A percentile compares a stretch with the other conserved stretches of the same genome.
phyloP scores from a whole-genome alignment of 352 stramenopile genomes.

The Peronospora belbahrii region DNA sequence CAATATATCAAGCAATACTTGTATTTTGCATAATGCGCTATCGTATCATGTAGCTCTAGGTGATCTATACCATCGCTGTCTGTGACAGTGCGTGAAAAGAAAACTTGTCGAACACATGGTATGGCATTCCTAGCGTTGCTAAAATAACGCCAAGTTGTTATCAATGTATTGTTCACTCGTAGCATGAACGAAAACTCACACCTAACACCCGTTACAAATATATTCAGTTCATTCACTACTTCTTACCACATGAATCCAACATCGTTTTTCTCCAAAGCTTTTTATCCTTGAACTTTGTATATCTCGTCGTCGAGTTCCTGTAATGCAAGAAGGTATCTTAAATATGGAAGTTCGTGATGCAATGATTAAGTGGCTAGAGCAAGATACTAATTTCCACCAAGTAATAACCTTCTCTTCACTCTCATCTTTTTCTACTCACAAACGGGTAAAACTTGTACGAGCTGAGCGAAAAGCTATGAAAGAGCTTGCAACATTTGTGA shows the following conservation, averaged over 20 bases:
- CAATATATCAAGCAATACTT: conserved; percentile 31
- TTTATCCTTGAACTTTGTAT: conserved; percentile 10
- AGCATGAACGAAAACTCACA: no score
- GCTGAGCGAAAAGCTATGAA: neutral
- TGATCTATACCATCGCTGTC: no score
- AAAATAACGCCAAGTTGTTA: no score
- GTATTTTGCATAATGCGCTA: conserved; percentile 20
- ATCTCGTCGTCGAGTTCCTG: no score
- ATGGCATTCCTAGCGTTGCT: no score
- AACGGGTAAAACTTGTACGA: neutral
- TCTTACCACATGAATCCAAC: no score
- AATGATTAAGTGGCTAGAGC: conserved; percentile 17
- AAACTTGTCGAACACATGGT: no score
- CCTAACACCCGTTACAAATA: no score
- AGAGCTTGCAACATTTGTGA: conserved; percentile 13
- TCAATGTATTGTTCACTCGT: no score
- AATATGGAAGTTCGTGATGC: conserved; percentile 12
- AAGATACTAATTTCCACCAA: conserved; percentile 9
- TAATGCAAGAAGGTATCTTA: neutral
- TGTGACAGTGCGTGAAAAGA: no score
- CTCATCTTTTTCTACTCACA: neutral
- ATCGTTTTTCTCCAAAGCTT: no score
- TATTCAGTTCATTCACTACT: no score
- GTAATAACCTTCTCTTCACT: neutral
- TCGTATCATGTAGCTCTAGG: conserved; percentile 58